Conservation (phyloP, 768 basidiomycete genomes). For the Russula emetica region DNA sequence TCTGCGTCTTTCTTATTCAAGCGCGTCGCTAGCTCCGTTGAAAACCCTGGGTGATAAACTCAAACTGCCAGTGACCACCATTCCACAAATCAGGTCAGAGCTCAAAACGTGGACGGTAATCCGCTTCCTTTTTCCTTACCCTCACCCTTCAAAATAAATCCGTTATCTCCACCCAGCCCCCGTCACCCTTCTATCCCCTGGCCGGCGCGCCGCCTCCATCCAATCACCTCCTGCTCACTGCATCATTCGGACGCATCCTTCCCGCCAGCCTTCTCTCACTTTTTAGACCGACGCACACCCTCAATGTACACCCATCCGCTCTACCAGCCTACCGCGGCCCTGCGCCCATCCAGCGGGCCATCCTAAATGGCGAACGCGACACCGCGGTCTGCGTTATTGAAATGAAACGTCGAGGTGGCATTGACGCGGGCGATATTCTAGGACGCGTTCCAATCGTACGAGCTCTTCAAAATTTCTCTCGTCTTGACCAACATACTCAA, state of each 20-base stretch:
- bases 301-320: constrained; percentile 89
- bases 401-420: constrained; percentile 56
- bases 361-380: constrained; percentile 59
- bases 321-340: constrained; percentile 86
- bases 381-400: constrained; percentile 81
- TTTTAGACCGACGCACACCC: constrained; percentile 54
- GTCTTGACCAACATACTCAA: not conserved
- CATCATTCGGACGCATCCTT: constrained; percentile 89
- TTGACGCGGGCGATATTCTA: constrained; percentile 78
- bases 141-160: not conserved
- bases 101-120: constrained; percentile 65
- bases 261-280: constrained; percentile 53
- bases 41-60: constrained; percentile 53
- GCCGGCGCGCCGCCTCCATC: constrained; percentile 28
- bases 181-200: constrained; percentile 35
- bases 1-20: not conserved
- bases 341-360: constrained; percentile 81
- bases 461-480: not conserved
- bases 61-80: constrained; percentile 50
- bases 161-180: constrained; percentile 40
- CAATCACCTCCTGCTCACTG: constrained; percentile 69
- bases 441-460: constrained; percentile 49
- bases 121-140: not conserved
- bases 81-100: constrained; percentile 55
- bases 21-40: constrained; percentile 55